These are phyloP conservation scores for Moesziomyces aphidis DNA, from an alignment of 1,284 basidiomycete species.

Conservation along the genomic window DNA sequence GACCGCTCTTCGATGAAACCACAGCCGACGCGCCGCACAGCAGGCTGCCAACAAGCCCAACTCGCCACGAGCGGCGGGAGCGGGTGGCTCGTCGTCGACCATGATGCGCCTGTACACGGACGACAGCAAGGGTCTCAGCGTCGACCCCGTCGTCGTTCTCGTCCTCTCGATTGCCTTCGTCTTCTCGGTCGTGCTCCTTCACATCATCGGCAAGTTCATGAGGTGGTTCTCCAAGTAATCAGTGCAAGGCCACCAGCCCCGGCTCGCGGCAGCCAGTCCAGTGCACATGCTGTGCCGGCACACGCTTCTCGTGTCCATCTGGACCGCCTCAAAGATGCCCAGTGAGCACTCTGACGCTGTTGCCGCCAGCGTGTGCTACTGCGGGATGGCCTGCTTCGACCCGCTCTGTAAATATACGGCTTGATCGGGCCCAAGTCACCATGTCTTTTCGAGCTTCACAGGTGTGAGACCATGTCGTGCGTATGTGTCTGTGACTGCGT, in stretches of 20 bases:
- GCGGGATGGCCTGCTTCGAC: neutral
- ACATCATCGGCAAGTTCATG: conserved; percentile 95
- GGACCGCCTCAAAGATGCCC: too few species aligned
- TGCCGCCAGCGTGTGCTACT: too few species aligned
- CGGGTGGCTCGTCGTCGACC: conserved; percentile 94
- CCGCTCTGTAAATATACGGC: neutral
- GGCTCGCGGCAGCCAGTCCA: too few species aligned
- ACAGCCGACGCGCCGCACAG: conserved; percentile 75
- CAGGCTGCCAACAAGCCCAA: conserved; percentile 81
- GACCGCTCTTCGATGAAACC: neutral
- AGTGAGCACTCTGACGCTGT: too few species aligned
- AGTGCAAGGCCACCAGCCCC: too few species aligned
- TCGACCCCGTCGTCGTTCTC: conserved; percentile 98
- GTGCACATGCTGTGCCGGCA: too few species aligned
- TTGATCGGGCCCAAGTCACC: neutral
- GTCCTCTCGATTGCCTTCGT: conserved; percentile 98
- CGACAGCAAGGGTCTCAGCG: conserved; percentile 93
- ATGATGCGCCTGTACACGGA: conserved; percentile 97
- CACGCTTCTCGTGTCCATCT: too few species aligned
- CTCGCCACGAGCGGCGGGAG: conserved; percentile 90
- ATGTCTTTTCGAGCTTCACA: neutral
- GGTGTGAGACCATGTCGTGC: neutral
- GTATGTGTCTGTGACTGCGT: neutral
- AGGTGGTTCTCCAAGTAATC: conserved; percentile 83
- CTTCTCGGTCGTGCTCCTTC: conserved; percentile 97